Percentiles rank a stretch among this genome's conserved stretches.
Evolutionary conservation across 2,329 filamentous ascomycete species (phyloP).

Genomic region (Colletotrichum lindemuthianum): DNA sequence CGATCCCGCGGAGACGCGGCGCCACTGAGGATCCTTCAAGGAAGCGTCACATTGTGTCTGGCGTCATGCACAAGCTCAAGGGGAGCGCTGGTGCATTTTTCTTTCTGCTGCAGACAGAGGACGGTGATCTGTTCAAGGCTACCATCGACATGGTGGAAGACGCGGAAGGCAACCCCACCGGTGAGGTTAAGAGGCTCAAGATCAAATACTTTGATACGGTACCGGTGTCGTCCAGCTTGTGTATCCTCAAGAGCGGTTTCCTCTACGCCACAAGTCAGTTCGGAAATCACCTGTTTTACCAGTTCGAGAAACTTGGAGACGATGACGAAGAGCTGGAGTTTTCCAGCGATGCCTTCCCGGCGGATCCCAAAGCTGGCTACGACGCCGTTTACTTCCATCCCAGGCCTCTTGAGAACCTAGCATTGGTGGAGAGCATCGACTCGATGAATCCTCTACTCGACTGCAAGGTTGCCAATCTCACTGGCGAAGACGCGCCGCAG

Average conservation of each 20-base stretch:
- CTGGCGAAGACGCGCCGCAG: conserved; percentile 92
- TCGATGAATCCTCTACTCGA: conserved; percentile 92
- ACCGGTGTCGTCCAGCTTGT: conserved; percentile 85
- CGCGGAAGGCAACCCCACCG: conserved; percentile 78
- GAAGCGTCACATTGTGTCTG: conserved; percentile 86
- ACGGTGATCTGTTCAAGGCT: conserved; percentile 98
- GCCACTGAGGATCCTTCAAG: conserved; percentile 91
- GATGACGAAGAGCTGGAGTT: conserved; percentile 93
- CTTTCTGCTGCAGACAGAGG: conserved; percentile 94
- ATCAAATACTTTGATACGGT: conserved; percentile 99
- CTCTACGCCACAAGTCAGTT: conserved; percentile 92
- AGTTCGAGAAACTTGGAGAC: conserved; percentile 96
- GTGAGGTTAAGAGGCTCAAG: conserved; percentile 83
- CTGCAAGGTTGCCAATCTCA: conserved; percentile 90
- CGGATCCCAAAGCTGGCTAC: conserved; percentile 77
- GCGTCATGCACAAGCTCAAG: conserved; percentile 97
- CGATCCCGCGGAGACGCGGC: conserved; percentile 87
- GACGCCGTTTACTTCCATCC: conserved; percentile 87
- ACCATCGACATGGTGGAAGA: conserved; percentile 92
- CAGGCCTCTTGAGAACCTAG: conserved; percentile 81
- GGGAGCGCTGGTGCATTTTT: conserved; percentile 88
- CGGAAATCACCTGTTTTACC: conserved; percentile 94
- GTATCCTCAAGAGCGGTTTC: conserved; percentile 95
- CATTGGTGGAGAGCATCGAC: conserved; percentile 84
- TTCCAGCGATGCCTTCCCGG: conserved; percentile 81